A percentile compares a stretch with the other conserved stretches of the same genome.
These are phyloP conservation scores for Patellifolia procumbens DNA, from an alignment of 179 eudicot genomes.

Conservation along the genomic window DNA sequence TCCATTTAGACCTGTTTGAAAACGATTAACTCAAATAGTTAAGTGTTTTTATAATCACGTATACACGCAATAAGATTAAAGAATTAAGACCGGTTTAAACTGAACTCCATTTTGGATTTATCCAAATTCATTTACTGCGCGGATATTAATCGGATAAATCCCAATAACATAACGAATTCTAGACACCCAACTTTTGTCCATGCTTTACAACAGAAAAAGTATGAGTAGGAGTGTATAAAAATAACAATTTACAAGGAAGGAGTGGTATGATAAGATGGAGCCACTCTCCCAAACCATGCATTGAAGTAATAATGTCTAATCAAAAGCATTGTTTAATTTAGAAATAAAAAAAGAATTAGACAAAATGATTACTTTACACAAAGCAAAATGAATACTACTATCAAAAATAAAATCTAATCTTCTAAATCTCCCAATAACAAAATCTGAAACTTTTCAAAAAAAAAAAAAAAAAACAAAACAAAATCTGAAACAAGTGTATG, in stretches of 20 bases:
- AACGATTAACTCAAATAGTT: no score
- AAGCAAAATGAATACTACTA: not conserved
- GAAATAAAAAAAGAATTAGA: not conserved
- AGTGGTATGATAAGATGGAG: conserved; percentile 13
- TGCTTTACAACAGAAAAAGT: no score
- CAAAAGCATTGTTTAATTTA: not conserved
- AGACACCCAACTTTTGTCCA: no score
- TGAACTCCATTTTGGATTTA: no score
- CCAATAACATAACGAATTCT: no score
- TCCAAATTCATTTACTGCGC: no score
- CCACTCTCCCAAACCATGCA: conserved; percentile 19
- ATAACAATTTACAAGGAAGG: not conserved
- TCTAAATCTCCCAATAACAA: not conserved
- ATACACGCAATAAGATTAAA: no score
- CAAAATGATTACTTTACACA: conserved; percentile 20
- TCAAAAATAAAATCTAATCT: not conserved
- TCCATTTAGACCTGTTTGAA: no score
- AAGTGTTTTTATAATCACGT: no score
- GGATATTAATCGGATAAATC: no score
- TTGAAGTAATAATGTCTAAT: conserved; percentile 17
- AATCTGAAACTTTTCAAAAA: not conserved
- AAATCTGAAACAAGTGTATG: conserved; percentile 15
- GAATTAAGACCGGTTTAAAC: no score
- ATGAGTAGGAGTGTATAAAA: not conserved
- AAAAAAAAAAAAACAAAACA: not conserved